Evolutionary conservation across 2,329 filamentous ascomycete genomes (phyloP).

Genomic region (Neopestalotiopsis sp.): DNA sequence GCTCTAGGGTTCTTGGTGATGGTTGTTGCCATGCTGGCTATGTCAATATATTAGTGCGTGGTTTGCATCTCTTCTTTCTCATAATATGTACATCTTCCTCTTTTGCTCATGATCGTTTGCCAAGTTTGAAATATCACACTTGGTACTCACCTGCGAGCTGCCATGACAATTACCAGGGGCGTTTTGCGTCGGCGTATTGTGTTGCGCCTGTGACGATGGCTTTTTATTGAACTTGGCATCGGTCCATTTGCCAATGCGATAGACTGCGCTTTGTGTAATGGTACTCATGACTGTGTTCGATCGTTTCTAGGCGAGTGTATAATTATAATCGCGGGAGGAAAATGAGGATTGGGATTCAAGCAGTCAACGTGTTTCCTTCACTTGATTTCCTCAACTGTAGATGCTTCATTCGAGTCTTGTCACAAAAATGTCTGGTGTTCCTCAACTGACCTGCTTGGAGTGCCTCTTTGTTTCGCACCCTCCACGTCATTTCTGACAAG

Average conservation of each 20-base stretch:
- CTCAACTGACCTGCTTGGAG: no score
- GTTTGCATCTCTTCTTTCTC: not conserved
- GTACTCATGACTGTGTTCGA: not conserved
- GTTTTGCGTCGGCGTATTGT: not conserved
- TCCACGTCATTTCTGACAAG: no score
- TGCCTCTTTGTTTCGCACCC: not conserved
- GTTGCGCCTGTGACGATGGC: not conserved
- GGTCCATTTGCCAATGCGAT: slow-evolving; percentile 13
- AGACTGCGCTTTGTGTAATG: not conserved
- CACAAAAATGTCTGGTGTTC: no score
- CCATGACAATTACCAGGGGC: not conserved
- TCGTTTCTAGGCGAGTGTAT: not conserved
- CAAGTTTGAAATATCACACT: not conserved
- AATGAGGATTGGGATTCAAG: no score
- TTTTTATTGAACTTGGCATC: slow-evolving; percentile 4
- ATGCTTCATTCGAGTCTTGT: no score
- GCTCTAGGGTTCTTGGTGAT: slow-evolving; percentile 16
- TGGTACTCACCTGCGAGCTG: not conserved
- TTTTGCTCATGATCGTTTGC: not conserved
- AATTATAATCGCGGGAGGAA: not conserved
- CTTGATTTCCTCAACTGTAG: no score
- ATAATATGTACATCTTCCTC: not conserved
- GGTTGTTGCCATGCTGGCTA: slow-evolving; percentile 7
- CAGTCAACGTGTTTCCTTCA: no score
- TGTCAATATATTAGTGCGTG: not conserved